phyloP scores from a whole-genome alignment of 352 stramenopile genomes.

The Globisporangium megalacanthum region DNA sequence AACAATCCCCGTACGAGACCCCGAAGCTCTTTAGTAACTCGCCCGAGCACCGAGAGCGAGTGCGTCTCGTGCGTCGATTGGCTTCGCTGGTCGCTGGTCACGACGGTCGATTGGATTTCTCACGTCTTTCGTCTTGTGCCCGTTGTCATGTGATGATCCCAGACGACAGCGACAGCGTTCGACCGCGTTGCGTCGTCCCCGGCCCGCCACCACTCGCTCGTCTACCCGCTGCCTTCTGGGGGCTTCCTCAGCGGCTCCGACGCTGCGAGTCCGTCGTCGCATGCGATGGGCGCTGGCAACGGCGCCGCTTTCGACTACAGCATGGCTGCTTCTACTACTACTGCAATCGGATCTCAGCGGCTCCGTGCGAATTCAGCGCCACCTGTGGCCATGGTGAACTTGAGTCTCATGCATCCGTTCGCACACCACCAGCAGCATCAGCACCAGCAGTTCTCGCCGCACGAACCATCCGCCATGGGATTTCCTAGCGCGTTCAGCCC shows the following conservation, averaged over 20 bases:
- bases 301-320: slow-evolving; percentile 37
- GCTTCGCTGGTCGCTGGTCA: background rate
- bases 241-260: slow-evolving; percentile 17
- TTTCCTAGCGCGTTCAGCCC: slow-evolving; percentile 9
- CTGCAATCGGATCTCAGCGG: slow-evolving; percentile 1
- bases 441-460: slow-evolving; percentile 3
- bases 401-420: slow-evolving; percentile 23
- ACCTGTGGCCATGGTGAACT: slow-evolving; percentile 4
- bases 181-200: slow-evolving; percentile 28
- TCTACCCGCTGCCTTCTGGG: slow-evolving; percentile 29
- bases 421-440: slow-evolving; percentile 4
- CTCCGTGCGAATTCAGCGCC: slow-evolving; percentile 8
- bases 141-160: background rate
- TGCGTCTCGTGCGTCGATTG: slow-evolving; percentile 16
- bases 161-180: slow-evolving; percentile 23
- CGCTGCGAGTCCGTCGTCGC: slow-evolving; percentile 10
- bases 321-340: slow-evolving; percentile 28
- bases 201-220: slow-evolving; percentile 37
- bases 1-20: slow-evolving; percentile 25
- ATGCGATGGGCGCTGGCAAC: slow-evolving; percentile 19
- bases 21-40: slow-evolving; percentile 47
- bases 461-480: slow-evolving; percentile 8
- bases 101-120: background rate
- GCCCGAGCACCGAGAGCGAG: slow-evolving; percentile 24
- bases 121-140: background rate